Conservation (phyloP, 768 basidiomycete species). For the Russula earlei region DNA sequence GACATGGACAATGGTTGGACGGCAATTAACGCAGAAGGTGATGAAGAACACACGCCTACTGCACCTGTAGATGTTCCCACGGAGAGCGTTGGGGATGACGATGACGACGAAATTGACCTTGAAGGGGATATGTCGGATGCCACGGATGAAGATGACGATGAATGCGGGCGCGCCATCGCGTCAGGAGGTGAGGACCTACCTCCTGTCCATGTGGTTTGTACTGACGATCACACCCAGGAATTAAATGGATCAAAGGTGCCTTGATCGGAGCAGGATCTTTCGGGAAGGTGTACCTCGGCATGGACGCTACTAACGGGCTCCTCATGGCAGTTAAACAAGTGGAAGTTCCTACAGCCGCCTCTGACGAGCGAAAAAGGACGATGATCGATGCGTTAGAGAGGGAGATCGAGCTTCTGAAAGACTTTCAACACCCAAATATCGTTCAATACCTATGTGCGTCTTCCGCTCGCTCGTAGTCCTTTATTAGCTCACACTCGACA, state of each 20-base stretch:
- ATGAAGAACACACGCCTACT: constrained; percentile 25
- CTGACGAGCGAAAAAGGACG: constrained; percentile 86
- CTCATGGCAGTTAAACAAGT: constrained; percentile 99
- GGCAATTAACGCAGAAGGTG: constrained; percentile 49
- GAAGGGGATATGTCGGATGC: constrained; percentile 32
- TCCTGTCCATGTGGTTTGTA: neutral
- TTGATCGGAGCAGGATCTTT: constrained; percentile 93
- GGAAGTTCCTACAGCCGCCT: constrained; percentile 76
- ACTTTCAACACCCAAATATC: constrained; percentile 90
- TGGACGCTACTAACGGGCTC: constrained; percentile 84
- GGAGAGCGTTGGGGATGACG: constrained; percentile 41
- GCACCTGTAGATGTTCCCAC: constrained; percentile 26
- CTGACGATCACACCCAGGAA: constrained; percentile 31
- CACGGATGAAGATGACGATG: constrained; percentile 38
- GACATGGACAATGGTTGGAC: constrained; percentile 59
- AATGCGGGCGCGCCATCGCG: constrained; percentile 43
- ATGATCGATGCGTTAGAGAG: constrained; percentile 89
- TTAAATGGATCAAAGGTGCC: constrained; percentile 96
- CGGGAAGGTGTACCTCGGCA: constrained; percentile 90
- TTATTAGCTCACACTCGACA: constrained; percentile 26
- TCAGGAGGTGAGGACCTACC: constrained; percentile 40
- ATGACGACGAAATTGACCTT: constrained; percentile 34
- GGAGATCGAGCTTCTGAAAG: constrained; percentile 90
- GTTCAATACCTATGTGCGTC: constrained; percentile 92
- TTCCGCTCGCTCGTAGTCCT: neutral